Evolutionary conservation across 768 basidiomycete species (phyloP), one percentile per base, ranked within the genome.

Genomic region (Porphyrellus cyaneotinctus): DNA sequence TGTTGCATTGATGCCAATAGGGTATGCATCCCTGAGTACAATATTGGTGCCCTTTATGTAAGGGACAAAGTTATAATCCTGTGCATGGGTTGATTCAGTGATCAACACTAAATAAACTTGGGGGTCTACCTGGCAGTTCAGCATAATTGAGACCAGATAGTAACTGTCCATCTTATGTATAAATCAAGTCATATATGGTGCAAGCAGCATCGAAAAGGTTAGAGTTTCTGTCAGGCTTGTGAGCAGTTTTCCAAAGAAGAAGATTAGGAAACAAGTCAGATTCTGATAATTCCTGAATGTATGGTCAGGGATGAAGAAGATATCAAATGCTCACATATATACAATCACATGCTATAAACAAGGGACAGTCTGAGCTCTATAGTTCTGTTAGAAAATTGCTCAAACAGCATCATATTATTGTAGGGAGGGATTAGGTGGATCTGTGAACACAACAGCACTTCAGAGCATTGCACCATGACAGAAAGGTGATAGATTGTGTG

Each of bases 281-380:
- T 91, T 83, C 74, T 76, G 77, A 67, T 89, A 90, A 4, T 75
- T 75, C 75, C 72, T 71, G 52, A 5, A 35, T 18, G 31, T 8
- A 17, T 12, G 12, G 23, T 43, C 2, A 57, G 47, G 18, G 48
- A 6, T 9, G 18, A 24, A 13, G 18, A 9, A 2, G 26, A 7
- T 23, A 11, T n/a, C 7, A 13, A 35, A 9, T 1, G 12, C 30
- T 20, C 7, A 48, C 72, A n/a, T n/a, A n/a, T n/a, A 38, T 26
- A 80, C 79, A 65, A 68, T 60, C 88, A 78, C 87, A 92, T 86
- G 61, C 91, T 88, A 58, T 87, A 91, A 76, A 91, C 83, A 30
- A 91, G 67, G 60, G 85, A 91, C 4, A 82, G 56, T 31, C 64
- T 63, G 6, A 63, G 53, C 22, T 58, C 57, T 10, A 32, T 4